Evolutionary conservation across 2,329 filamentous ascomycete genomes (phyloP).

Genomic region (Apiospora koreana): DNA sequence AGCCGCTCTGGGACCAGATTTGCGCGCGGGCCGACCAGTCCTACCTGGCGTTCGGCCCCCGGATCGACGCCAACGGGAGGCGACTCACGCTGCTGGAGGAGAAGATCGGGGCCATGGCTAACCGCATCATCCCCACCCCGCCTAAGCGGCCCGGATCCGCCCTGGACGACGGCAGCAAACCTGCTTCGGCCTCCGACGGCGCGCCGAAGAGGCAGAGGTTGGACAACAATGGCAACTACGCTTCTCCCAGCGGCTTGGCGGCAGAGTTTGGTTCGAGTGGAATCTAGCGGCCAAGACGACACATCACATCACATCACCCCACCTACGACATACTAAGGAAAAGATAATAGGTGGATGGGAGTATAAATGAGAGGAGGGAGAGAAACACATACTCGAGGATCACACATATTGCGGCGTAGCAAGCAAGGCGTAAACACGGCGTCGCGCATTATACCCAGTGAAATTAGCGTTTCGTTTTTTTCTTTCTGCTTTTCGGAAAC

Average conservation of each 20-base stretch:
- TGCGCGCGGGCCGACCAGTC: not conserved
- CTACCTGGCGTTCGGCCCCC: not conserved
- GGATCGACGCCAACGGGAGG: not conserved
- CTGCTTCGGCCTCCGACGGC: not conserved
- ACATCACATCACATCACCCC: not conserved
- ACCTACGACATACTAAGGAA: too few species aligned
- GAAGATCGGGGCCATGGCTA: not conserved
- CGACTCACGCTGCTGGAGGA: not conserved
- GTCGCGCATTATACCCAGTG: slow-evolving; percentile 1
- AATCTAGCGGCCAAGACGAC: not conserved
- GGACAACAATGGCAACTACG: not conserved
- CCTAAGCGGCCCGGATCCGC: not conserved
- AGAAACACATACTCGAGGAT: not conserved
- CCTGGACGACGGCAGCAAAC: not conserved
- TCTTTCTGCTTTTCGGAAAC: not conserved
- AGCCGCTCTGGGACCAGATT: slow-evolving; percentile 8
- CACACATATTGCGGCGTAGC: not conserved
- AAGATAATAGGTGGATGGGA: too few species aligned
- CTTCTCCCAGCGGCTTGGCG: not conserved
- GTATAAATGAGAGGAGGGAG: too few species aligned
- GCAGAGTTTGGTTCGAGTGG: not conserved
- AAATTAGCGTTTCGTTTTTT: not conserved
- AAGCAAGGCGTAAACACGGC: not conserved
- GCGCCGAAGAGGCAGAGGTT: not conserved
- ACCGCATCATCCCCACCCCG: not conserved